These are phyloP conservation scores for Calamus simplicifolius DNA, from an alignment of 176 grass and related monocot genomes.

Conservation along the genomic window DNA sequence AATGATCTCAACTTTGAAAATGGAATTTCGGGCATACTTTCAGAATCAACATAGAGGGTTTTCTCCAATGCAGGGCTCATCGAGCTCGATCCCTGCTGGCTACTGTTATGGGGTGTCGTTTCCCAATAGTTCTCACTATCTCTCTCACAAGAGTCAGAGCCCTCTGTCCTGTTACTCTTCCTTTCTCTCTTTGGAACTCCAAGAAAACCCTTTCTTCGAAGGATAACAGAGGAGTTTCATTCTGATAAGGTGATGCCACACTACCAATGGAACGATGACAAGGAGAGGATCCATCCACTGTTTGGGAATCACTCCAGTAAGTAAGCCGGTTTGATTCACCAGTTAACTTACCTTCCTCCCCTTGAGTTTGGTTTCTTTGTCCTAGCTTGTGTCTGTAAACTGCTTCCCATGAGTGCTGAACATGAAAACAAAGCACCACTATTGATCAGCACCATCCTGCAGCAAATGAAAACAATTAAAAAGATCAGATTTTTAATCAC, in stretches of 20 bases:
- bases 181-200: constrained; percentile 33
- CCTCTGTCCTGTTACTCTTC: constrained; percentile 30
- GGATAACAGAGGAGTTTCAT: constrained; percentile 19
- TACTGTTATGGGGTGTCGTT: constrained; percentile 28
- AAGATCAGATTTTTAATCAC: constrained; percentile 14
- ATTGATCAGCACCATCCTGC: constrained; percentile 3
- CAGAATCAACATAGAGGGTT: constrained; percentile 35
- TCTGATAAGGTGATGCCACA: constrained; percentile 27
- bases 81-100: constrained; percentile 45
- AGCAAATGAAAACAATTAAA: background rate
- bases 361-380: constrained; percentile 42
- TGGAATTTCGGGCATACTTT: constrained; percentile 25
- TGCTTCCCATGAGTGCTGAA: constrained; percentile 80
- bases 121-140: constrained; percentile 34
- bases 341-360: constrained; percentile 57
- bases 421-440: constrained; percentile 2
- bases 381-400: constrained; percentile 76
- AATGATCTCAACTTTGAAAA: constrained; percentile 26
- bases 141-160: constrained; percentile 38
- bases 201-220: constrained; percentile 25
- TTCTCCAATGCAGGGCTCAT: constrained; percentile 47
- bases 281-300: constrained; percentile 56
- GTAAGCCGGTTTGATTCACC: constrained; percentile 76
- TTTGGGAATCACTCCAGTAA: constrained; percentile 61
- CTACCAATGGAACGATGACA: constrained; percentile 37